A percentile compares a stretch with the other conserved stretches of the same genome.
Conservation (phyloP, 2,329 filamentous ascomycete species). For the Colletotrichum sp. region DNA sequence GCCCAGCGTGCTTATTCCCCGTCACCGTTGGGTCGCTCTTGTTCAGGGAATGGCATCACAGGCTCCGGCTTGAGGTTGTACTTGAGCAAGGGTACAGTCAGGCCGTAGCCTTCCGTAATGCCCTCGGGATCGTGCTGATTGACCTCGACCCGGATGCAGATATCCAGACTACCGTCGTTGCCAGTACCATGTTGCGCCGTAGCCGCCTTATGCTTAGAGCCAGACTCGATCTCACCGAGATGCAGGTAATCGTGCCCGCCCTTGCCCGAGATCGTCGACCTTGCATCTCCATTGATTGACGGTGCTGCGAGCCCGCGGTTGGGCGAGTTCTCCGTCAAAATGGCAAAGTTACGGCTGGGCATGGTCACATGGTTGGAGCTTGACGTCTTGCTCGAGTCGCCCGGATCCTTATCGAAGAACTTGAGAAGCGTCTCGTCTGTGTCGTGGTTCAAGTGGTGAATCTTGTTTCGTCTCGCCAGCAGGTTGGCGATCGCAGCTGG, state of each 20-base stretch:
- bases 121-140: conserved; percentile 83
- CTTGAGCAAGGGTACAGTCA: conserved; percentile 79
- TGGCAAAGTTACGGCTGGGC: conserved; percentile 91
- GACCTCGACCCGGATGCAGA: conserved; percentile 86
- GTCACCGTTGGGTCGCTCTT: conserved; percentile 1
- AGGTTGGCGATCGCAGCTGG: conserved; percentile 88
- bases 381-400: conserved; percentile 75
- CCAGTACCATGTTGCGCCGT: conserved; percentile 57
- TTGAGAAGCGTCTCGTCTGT: conserved; percentile 94
- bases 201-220: conserved; percentile 79
- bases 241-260: conserved; percentile 77
- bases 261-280: conserved; percentile 46
- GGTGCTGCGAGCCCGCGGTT: conserved; percentile 39
- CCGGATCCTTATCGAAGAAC: conserved; percentile 91
- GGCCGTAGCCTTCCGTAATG: conserved; percentile 80
- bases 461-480: conserved; percentile 87
- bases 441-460: conserved; percentile 69
- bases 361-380: conserved; percentile 86
- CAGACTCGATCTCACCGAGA: conserved; percentile 77
- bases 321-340: conserved; percentile 86
- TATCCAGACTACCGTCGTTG: conserved; percentile 72
- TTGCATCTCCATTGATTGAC: conserved; percentile 23
- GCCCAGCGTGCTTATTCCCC: neutral
- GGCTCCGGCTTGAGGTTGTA: conserved; percentile 33
- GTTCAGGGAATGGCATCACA: conserved; percentile 15